Evolutionary conservation across 208 protist species (phyloP).

Genomic region (Strigomonas galati): DNA sequence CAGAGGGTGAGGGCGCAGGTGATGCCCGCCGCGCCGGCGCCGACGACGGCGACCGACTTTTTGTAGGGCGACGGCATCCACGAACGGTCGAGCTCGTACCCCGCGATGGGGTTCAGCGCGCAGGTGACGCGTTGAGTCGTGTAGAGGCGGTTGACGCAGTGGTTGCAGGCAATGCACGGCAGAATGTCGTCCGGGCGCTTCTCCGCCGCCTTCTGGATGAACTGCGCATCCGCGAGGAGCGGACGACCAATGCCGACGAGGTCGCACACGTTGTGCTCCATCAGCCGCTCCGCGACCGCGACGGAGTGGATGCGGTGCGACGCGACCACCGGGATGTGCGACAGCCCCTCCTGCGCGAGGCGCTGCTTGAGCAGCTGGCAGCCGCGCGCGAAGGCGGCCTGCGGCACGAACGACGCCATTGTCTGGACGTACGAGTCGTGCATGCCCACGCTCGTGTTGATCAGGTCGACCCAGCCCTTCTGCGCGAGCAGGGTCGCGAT

Average conservation of each 20-base stretch:
- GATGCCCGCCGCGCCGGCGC: slow-evolving; percentile 88
- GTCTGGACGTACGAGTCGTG: slow-evolving; percentile 94
- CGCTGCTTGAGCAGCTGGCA: slow-evolving; percentile 65
- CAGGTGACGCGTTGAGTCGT: slow-evolving; percentile 84
- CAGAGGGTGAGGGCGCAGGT: slow-evolving; percentile 88
- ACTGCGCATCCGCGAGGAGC: slow-evolving; percentile 89
- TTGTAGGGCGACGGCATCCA: slow-evolving; percentile 46
- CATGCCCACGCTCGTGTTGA: slow-evolving; percentile 95
- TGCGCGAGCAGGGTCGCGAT: slow-evolving; percentile 71
- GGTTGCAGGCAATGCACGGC: slow-evolving; percentile 95
- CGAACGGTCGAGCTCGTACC: slow-evolving; percentile 81
- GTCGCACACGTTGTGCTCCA: slow-evolving; percentile 77
- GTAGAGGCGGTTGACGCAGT: slow-evolving; percentile 93
- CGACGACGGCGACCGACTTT: slow-evolving; percentile 88
- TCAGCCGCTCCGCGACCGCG: slow-evolving; percentile 72
- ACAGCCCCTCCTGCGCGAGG: slow-evolving; percentile 24
- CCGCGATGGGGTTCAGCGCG: slow-evolving; percentile 89
- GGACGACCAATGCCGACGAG: slow-evolving; percentile 89
- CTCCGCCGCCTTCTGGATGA: slow-evolving; percentile 78
- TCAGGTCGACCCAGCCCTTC: slow-evolving; percentile 77
- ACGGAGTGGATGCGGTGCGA: slow-evolving; percentile 91
- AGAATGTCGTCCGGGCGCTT: slow-evolving; percentile 69
- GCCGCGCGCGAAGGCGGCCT: slow-evolving; percentile 80
- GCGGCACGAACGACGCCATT: slow-evolving; percentile 88
- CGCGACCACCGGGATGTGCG: slow-evolving; percentile 79